A percentile compares a stretch with the other conserved stretches of the same genome.
phyloP scores from a whole-genome alignment of 805 yeast species.

The Sugiyamaella lignohabitans region DNA sequence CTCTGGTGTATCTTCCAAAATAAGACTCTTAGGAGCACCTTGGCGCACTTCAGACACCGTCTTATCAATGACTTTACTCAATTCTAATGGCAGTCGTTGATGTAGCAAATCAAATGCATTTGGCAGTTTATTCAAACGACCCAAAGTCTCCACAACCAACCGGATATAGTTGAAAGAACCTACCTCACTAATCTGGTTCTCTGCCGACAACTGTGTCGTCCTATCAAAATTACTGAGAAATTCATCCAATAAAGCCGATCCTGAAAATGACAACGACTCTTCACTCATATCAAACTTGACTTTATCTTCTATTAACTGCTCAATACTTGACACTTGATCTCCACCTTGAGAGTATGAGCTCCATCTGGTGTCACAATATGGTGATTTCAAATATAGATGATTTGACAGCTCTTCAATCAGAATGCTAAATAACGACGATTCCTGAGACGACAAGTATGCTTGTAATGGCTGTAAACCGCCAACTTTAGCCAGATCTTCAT shows the following conservation, averaged over 20 bases:
- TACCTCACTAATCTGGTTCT: slow-evolving; percentile 24
- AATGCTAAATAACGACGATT: slow-evolving; percentile 50
- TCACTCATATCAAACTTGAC: slow-evolving; percentile 22
- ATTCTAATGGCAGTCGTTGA: slow-evolving; percentile 53
- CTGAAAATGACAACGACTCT: slow-evolving; percentile 19
- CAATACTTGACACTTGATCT: slow-evolving; percentile 18
- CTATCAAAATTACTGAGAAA: slow-evolving; percentile 17
- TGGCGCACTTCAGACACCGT: slow-evolving; percentile 59
- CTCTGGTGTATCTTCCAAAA: not conserved
- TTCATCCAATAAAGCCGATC: slow-evolving; percentile 21
- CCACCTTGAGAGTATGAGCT: slow-evolving; percentile 20
- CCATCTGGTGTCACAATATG: slow-evolving; percentile 31
- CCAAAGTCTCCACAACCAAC: slow-evolving; percentile 48
- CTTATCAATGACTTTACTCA: slow-evolving; percentile 55
- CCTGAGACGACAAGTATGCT: slow-evolving; percentile 33
- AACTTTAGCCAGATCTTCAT: slow-evolving; percentile 27
- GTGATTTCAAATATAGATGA: slow-evolving; percentile 56
- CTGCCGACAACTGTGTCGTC: slow-evolving; percentile 13
- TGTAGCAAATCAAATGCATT: slow-evolving; percentile 49
- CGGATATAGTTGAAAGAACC: slow-evolving; percentile 51
- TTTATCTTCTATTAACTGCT: slow-evolving; percentile 24
- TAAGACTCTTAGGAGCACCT: slow-evolving; percentile 40
- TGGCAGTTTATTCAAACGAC: slow-evolving; percentile 54
- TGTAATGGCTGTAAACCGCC: slow-evolving; percentile 30
- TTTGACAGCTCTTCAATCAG: slow-evolving; percentile 70